Percentiles rank a stretch among this genome's conserved stretches.
phyloP scores from a whole-genome alignment of 805 yeast species.

The Tetrapisispora nanseiensis region DNA sequence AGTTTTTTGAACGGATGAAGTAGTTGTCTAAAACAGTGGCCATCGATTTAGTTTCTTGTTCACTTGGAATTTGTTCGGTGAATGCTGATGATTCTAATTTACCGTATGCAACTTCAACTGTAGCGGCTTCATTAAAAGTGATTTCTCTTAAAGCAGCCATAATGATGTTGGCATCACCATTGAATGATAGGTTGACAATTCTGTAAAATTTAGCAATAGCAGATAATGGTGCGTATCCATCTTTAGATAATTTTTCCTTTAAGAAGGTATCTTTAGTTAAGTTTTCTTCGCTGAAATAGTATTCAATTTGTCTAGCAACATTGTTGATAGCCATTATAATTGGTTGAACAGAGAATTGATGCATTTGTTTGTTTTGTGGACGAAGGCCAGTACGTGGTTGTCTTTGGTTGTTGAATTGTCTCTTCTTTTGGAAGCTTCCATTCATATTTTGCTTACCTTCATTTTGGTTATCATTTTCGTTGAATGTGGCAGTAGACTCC shows the following conservation, averaged over 20 bases:
- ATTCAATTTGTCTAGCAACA: conserved; percentile 58
- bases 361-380: conserved; percentile 12
- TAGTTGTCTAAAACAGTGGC: conserved; percentile 13
- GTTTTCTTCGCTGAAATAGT: conserved; percentile 84
- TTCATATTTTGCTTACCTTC: conserved; percentile 3
- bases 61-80: conserved; percentile 1
- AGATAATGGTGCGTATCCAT: conserved; percentile 26
- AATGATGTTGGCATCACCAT: conserved; percentile 23
- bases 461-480: conserved; percentile 5
- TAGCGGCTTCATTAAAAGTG: conserved; percentile 22
- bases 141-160: conserved; percentile 28
- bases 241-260: conserved; percentile 53
- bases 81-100: conserved; percentile 2
- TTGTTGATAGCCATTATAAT: conserved; percentile 24
- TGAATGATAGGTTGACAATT: conserved; percentile 46
- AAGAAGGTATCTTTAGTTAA: conserved; percentile 74
- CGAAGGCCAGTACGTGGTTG: conserved; percentile 5
- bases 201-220: conserved; percentile 22
- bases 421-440: conserved; percentile 17
- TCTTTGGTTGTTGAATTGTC: conserved; percentile 13
- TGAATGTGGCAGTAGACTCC: not conserved
- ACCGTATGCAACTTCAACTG: conserved; percentile 23
- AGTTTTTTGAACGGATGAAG: conserved; percentile 24
- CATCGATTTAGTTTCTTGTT: conserved; percentile 2
- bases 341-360: conserved; percentile 18